Conservation (phyloP, 139 green algal genomes). For the Microglena sp. region DNA sequence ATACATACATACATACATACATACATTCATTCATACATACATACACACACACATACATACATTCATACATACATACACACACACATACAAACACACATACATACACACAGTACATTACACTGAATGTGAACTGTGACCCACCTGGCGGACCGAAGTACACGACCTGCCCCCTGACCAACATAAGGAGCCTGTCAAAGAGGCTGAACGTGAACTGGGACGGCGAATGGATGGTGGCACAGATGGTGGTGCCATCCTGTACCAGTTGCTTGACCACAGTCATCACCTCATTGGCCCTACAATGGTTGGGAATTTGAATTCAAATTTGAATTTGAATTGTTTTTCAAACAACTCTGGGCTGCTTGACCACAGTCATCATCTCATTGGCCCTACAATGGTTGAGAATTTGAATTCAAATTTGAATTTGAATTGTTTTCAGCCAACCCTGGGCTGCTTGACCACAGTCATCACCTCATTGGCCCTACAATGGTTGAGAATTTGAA, state of each 20-base stretch:
- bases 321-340: no score
- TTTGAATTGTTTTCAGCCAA: no score
- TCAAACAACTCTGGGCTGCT: no score
- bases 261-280: constrained; percentile 37
- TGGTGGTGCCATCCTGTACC: constrained; percentile 34
- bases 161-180: constrained; percentile 34
- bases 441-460: no score
- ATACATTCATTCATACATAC: neutral
- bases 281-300: constrained; percentile 28
- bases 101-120: neutral
- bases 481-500: no score
- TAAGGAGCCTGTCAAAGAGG: constrained; percentile 60
- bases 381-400: no score
- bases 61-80: no score
- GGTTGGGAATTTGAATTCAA: no score
- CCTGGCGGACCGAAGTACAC: constrained; percentile 37
- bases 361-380: no score
- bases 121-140: neutral
- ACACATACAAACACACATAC: neutral
- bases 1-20: neutral
- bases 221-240: constrained; percentile 69
- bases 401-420: no score
- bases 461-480: no score
- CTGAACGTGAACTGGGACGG: constrained; percentile 35
- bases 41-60: neutral